These are phyloP conservation scores for Quercus engelmannii DNA, from an alignment of 306 rosid species.

Conservation along the genomic window DNA sequence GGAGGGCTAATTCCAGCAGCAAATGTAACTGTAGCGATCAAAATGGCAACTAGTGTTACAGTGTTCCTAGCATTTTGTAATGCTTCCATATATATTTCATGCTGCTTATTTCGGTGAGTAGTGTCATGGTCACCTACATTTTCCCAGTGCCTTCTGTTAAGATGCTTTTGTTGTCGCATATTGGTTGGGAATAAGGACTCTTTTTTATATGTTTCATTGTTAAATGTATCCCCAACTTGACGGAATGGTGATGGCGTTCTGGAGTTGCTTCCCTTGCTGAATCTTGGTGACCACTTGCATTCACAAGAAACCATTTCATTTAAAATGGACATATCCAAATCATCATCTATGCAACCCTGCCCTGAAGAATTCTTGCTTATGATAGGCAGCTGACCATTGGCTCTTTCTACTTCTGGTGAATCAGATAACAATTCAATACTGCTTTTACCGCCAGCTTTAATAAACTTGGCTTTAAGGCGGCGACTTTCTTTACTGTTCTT, in stretches of 20 bases:
- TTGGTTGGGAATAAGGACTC: slow-evolving; percentile 23
- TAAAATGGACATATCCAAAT: slow-evolving; percentile 22
- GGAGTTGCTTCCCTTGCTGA: slow-evolving; percentile 24
- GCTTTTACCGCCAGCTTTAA: slow-evolving; percentile 50
- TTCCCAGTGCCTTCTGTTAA: slow-evolving; percentile 23
- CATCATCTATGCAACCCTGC: slow-evolving; percentile 16
- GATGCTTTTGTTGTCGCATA: slow-evolving; percentile 19
- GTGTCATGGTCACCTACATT: neutral
- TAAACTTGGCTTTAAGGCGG: slow-evolving; percentile 30
- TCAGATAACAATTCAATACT: slow-evolving; percentile 21
- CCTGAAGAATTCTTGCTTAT: slow-evolving; percentile 22
- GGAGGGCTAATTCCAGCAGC: slow-evolving; percentile 65
- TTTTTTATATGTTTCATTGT: slow-evolving; percentile 26
- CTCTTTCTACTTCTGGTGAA: slow-evolving; percentile 23
- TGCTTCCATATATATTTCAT: slow-evolving; percentile 56
- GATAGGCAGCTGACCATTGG: slow-evolving; percentile 18
- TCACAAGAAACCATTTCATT: slow-evolving; percentile 28
- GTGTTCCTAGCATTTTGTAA: slow-evolving; percentile 72
- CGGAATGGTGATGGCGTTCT: slow-evolving; percentile 28
- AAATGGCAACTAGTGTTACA: slow-evolving; percentile 47
- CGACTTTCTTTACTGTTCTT: slow-evolving; percentile 37
- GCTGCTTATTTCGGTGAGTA: slow-evolving; percentile 13
- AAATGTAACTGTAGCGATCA: slow-evolving; percentile 70
- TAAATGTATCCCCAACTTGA: slow-evolving; percentile 20
- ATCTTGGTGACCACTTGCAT: slow-evolving; percentile 25